Base-by-base conservation (phyloP, 2,329 filamentous ascomycete genomes). In the Dactylellina leptospora region DNA sequence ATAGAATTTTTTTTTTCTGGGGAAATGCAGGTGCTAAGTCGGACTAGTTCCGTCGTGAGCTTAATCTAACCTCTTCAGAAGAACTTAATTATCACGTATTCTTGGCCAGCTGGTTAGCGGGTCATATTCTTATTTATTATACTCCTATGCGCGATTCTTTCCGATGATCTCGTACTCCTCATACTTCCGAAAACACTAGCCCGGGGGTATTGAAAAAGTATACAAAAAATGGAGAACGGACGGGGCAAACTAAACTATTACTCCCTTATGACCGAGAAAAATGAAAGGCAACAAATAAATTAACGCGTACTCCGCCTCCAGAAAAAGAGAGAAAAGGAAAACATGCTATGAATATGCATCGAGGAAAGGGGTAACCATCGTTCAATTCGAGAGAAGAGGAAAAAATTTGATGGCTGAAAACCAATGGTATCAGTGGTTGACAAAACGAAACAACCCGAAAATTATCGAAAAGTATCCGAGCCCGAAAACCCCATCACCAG, bases 381-480 rank as follows among this genome's bases (percentile, higher is more conserved):
- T 71, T n/a, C 58, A 70, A 40, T 61, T 61, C 51, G 51, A 51
- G 44, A 50, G 38, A 25, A 45, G 33, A 11, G 38, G 45, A 6
- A 20, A 23, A 6, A 42, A n/a, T n/a, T 33, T 11, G 16, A 6
- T 8, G 25, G 20, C 30, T 33, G 6, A 6, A 6, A 33, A 6
- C 30, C 30, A 6, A 33, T 6, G 30, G 6, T 33, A 6, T 33
- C n/a, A n/a, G n/a, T n/a, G n/a, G n/a, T n/a, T 28, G 33, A 48
- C 16, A 48, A 30, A 36, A 28, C 30, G 11, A 22, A 8, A 64
- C 48, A 63, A 40, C 61, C 61, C 42, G 61, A 58, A 66, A 66
- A 50, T 50, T 66, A 38, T 66, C 61, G 61, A 66, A 66, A 66
- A 66, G 61, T 66, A 66, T 58, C 61, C 61, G 59, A 63, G 48